These are phyloP conservation scores for Platanthera guangdongensis DNA, from an alignment of 106 monocot genomes.

Conservation along the genomic window DNA sequence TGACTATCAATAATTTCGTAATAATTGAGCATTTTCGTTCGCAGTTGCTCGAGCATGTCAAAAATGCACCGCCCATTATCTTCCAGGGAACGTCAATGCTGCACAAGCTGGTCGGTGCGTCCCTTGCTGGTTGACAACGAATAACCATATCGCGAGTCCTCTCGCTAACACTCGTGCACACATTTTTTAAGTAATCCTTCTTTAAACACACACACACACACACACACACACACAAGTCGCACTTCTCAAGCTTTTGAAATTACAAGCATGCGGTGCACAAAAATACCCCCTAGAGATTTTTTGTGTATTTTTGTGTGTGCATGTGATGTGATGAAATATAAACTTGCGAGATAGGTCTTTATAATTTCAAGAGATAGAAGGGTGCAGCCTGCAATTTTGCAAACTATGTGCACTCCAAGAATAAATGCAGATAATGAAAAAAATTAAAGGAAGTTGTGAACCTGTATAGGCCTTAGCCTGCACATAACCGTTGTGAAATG, in stretches of 20 bases:
- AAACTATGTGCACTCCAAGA: no score
- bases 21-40: not conserved
- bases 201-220: not conserved
- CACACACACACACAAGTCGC: no score
- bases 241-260: no score
- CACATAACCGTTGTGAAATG: not conserved
- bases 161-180: not conserved
- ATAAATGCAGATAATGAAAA: no score
- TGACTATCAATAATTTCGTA: not conserved
- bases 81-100: constrained; percentile 56
- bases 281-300: no score
- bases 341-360: no score
- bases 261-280: no score
- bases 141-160: not conserved
- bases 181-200: not conserved
- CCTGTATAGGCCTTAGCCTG: not conserved
- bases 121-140: not conserved
- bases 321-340: no score
- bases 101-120: constrained; percentile 23
- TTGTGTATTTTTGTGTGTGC: no score
- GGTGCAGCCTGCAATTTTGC: no score
- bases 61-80: constrained; percentile 39
- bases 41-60: constrained; percentile 34
- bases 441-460: not conserved
- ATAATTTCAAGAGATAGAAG: no score